Evolutionary conservation across 768 basidiomycete species (phyloP).

Genomic region (Fistulinella prunicolor): DNA sequence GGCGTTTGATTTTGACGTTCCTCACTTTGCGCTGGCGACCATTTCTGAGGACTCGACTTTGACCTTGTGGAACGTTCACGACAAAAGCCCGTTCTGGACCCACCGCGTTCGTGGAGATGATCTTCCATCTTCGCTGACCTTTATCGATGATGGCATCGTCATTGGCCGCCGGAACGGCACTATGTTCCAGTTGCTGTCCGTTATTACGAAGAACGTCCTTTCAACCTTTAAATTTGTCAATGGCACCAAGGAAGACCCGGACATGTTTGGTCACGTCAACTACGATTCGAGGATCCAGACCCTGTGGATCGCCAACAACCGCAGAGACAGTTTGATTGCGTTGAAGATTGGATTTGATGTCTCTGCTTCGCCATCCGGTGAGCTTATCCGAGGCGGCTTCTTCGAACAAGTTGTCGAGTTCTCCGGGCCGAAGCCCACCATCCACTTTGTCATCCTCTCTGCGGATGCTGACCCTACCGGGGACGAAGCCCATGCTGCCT

Average conservation of each 20-base stretch:
- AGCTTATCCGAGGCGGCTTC: slow-evolving; percentile 61
- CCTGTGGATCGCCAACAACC: slow-evolving; percentile 83
- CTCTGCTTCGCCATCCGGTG: slow-evolving; percentile 52
- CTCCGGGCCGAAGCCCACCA: slow-evolving; percentile 77
- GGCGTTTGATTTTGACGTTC: slow-evolving; percentile 82
- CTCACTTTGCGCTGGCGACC: slow-evolving; percentile 73
- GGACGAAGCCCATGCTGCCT: slow-evolving; percentile 80
- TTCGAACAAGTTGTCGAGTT: slow-evolving; percentile 86
- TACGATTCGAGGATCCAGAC: slow-evolving; percentile 86
- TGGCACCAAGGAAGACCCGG: slow-evolving; percentile 63
- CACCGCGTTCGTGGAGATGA: slow-evolving; percentile 80
- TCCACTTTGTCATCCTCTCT: slow-evolving; percentile 85
- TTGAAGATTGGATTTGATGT: slow-evolving; percentile 69
- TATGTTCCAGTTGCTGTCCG: slow-evolving; percentile 77
- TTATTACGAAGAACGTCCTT: slow-evolving; percentile 66
- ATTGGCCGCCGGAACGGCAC: slow-evolving; percentile 84
- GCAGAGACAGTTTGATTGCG: slow-evolving; percentile 80
- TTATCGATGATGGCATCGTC: slow-evolving; percentile 83
- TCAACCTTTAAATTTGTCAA: slow-evolving; percentile 81
- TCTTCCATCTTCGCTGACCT: slow-evolving; percentile 76
- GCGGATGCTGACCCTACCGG: slow-evolving; percentile 81
- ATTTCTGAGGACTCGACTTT: slow-evolving; percentile 81
- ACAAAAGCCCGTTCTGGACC: slow-evolving; percentile 70
- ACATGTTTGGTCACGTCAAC: slow-evolving; percentile 86
- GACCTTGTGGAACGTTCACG: slow-evolving; percentile 79